A percentile compares a stretch with the other conserved stretches of the same genome.
Conservation (phyloP, 257 asterid species). For the Solanum pinnatisectum region DNA sequence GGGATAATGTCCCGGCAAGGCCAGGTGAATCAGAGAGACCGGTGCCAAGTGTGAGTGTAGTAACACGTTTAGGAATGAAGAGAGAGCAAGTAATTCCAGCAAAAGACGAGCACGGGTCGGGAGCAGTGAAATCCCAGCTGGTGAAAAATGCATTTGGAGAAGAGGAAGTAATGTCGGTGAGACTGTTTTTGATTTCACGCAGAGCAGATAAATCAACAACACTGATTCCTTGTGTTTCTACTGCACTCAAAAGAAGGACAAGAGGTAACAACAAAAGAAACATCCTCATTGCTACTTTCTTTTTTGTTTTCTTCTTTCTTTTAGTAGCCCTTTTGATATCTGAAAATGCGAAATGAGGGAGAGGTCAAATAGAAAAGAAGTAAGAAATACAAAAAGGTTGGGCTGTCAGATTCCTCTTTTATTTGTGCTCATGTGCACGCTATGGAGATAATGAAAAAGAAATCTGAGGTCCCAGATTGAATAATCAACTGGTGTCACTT, state of each 20-base stretch:
- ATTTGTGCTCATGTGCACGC: constrained; percentile 3
- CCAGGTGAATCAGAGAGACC: constrained; percentile 65
- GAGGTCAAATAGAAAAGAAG: not conserved
- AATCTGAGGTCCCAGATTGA: not conserved
- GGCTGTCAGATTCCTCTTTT: not conserved
- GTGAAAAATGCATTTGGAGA: constrained; percentile 40
- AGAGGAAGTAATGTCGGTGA: constrained; percentile 38
- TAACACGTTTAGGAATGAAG: constrained; percentile 2
- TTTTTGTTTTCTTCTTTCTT: not conserved
- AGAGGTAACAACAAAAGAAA: not conserved
- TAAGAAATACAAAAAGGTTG: not conserved
- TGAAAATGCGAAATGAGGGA: not conserved
- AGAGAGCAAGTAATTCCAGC: constrained; percentile 57
- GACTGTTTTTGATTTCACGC: constrained; percentile 43
- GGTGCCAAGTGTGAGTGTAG: constrained; percentile 47
- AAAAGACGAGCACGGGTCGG: constrained; percentile 61
- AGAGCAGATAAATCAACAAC: constrained; percentile 45
- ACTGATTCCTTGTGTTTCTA: not conserved
- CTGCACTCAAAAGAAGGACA: not conserved
- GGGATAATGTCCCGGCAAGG: constrained; percentile 56
- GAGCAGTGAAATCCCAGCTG: constrained; percentile 51
- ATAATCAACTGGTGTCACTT: not conserved
- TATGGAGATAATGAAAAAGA: not conserved
- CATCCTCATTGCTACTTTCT: not conserved
- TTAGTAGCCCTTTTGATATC: not conserved